Percentiles rank a stretch among this genome's conserved stretches.
Evolutionary conservation across 2,329 filamentous ascomycete genomes (phyloP).

Genomic region (Calonectria leucothoes): DNA sequence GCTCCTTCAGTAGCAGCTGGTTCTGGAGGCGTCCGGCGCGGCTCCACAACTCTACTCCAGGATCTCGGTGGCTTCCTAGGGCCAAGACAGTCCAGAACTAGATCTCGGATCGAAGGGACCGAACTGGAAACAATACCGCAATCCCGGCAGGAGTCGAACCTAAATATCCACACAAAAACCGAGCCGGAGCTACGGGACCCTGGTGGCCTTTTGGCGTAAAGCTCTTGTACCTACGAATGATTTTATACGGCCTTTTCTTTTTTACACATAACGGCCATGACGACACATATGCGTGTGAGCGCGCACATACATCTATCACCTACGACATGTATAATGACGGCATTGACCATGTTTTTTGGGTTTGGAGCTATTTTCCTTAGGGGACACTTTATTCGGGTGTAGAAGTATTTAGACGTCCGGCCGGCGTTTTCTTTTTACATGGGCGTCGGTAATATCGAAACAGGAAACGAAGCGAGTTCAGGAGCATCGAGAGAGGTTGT

Average conservation of each 20-base stretch:
- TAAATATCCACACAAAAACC: slow-evolving; percentile 44
- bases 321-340: slow-evolving; percentile 33
- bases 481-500: slow-evolving; percentile 1
- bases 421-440: slow-evolving; percentile 26
- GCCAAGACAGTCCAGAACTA: slow-evolving; percentile 50
- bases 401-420: slow-evolving; percentile 27
- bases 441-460: slow-evolving; percentile 11
- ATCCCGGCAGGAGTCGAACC: slow-evolving; percentile 48
- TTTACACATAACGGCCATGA: slow-evolving; percentile 9
- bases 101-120: slow-evolving; percentile 49
- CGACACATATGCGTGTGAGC: slow-evolving; percentile 20
- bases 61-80: slow-evolving; percentile 67
- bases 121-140: slow-evolving; percentile 61
- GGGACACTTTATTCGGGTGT: slow-evolving; percentile 15
- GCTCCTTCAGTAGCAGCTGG: slow-evolving; percentile 59
- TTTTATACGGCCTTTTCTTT: background rate
- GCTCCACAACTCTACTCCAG: slow-evolving; percentile 68
- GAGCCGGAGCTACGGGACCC: slow-evolving; percentile 52
- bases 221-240: background rate
- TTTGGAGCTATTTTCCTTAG: slow-evolving; percentile 6
- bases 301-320: slow-evolving; percentile 12
- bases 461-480: background rate
- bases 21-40: slow-evolving; percentile 59
- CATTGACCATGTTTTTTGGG: slow-evolving; percentile 17
- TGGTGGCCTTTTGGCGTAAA: slow-evolving; percentile 53